A percentile compares a stretch with the other conserved stretches of the same genome.
These are phyloP conservation scores for Solanum aculeatissimum DNA, from an alignment of 305 asterid species.

Conservation along the genomic window DNA sequence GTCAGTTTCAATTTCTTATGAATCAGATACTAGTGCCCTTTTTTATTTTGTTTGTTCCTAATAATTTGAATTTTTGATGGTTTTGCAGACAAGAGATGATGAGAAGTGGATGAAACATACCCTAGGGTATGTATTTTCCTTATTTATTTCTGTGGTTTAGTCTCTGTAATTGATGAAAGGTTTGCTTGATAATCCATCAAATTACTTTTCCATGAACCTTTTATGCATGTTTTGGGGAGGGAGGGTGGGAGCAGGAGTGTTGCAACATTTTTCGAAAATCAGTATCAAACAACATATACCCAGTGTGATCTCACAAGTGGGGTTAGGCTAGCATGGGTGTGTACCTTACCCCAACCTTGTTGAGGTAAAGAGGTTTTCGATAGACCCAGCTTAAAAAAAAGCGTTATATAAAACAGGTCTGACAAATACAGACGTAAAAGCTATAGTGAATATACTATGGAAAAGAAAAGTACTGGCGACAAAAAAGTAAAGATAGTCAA, in stretches of 20 bases:
- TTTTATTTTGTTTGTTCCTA: not conserved
- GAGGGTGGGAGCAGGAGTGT: not conserved
- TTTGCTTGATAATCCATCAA: not conserved
- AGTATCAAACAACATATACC: not conserved
- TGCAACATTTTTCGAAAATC: not conserved
- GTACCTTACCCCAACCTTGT: not conserved
- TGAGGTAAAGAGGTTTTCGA: not conserved
- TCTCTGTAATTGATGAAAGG: not conserved
- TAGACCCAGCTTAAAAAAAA: not conserved
- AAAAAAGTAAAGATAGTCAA: too few species aligned
- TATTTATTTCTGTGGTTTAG: not conserved
- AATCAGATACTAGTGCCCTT: not conserved
- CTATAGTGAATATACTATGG: not conserved
- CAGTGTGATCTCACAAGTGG: not conserved
- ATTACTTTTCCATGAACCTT: not conserved
- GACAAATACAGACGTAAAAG: not conserved
- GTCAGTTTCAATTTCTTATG: conserved; percentile 26
- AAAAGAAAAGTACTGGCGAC: not conserved
- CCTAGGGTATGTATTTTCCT: conserved; percentile 49
- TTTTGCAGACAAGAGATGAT: conserved; percentile 83
- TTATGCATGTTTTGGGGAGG: not conserved
- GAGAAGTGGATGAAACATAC: conserved; percentile 90
- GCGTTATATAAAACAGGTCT: not conserved
- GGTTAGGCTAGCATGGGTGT: not conserved
- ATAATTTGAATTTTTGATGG: conserved; percentile 5